These are phyloP conservation scores for Phytophthora uliginosa DNA, from an alignment of 352 stramenopile species.

Conservation along the genomic window DNA sequence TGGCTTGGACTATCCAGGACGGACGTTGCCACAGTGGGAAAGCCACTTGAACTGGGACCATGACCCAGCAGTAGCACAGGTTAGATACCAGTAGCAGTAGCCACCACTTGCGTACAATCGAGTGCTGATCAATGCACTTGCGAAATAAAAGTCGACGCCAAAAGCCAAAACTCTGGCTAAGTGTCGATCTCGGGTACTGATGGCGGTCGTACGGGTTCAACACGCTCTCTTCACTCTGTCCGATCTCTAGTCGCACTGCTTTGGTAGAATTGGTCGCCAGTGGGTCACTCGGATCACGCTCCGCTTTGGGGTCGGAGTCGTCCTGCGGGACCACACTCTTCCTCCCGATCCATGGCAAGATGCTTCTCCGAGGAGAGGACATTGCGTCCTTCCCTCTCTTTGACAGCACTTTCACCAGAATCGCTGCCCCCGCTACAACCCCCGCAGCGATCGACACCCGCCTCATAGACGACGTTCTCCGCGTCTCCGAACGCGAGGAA, in stretches of 20 bases:
- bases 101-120: conserved; percentile 55
- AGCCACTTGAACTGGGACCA: conserved; percentile 58
- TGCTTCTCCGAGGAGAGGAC: not conserved
- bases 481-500: not conserved
- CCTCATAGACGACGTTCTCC: not conserved
- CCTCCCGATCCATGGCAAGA: conserved; percentile 4
- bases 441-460: conserved; percentile 14
- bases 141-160: conserved; percentile 4
- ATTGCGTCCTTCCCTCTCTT: conserved; percentile 3
- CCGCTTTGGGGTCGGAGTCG: not conserved
- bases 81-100: conserved; percentile 42
- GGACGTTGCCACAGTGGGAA: conserved; percentile 54
- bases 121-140: conserved; percentile 62
- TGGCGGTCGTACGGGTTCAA: conserved; percentile 16
- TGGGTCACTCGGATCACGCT: not conserved
- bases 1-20: conserved; percentile 36
- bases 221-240: not conserved
- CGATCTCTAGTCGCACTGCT: not conserved
- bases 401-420: conserved; percentile 10
- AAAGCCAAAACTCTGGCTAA: not conserved
- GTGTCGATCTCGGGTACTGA: not conserved
- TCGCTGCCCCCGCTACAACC: conserved; percentile 10
- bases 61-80: conserved; percentile 61
- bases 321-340: conserved; percentile 9
- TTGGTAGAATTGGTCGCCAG: not conserved